Evolutionary conservation across 768 basidiomycete species (phyloP), one percentile per base, ranked within the genome.

Genomic region (Termitomyces sp.): DNA sequence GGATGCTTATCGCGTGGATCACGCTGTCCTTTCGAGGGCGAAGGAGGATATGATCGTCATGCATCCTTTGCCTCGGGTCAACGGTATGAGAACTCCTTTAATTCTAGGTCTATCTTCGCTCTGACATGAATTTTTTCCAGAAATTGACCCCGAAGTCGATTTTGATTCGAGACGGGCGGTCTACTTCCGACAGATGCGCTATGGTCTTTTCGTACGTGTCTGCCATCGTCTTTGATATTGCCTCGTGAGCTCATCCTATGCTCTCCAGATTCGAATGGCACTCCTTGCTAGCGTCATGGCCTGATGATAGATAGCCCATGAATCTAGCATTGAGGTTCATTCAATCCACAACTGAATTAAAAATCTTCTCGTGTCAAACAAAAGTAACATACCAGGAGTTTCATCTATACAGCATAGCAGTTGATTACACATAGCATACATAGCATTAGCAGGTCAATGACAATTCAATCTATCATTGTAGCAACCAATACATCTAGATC

Each of bases 11-110:
- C 79, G 93, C 34, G 84, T 99, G 54, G 93, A 98, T 71, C 97
- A 98, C 66, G 91, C 95, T 11, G 84, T 98, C 32, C 79, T 99
- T 27, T 85, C 94, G 5, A 79, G 90, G 42, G 96, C 97, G 10
- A 98, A 98, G 76, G 89, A 92, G 61, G 91, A 94, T 52, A 93
- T 97, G 86, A 98, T 98, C 57, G 94, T 98, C 61, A 96, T 99
- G 94, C 97, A 99, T 71, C 97, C 97, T n/a, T 77, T 99, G 21
- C 97, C 97, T 14, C 75, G 97, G 65, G 85, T 96, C 50, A 93
- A 91, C 58, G 91, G 91, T 86, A 61, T 61, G 83, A 57, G 34
- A 47, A 14, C 19, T n/a, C 21, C 7, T 34, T 54, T 19, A 47
- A 10, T 8, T 34, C 30, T 11, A 46, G 12, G 6, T 0, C 25